phyloP scores from a whole-genome alignment of 306 rosid species.

The Corylus americana region DNA sequence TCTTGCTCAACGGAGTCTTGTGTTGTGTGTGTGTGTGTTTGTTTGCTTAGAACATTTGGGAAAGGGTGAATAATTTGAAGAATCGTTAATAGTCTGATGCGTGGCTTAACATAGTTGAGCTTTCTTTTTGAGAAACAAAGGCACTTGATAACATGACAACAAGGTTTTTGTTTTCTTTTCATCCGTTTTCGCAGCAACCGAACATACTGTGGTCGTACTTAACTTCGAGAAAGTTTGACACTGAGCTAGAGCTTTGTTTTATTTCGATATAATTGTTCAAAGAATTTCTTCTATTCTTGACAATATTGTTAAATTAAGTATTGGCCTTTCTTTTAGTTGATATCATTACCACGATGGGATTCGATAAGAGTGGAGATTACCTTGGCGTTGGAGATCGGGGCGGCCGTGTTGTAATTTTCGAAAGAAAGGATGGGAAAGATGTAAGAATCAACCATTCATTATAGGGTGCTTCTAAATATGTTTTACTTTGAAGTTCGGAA shows the following conservation, averaged over 20 bases:
- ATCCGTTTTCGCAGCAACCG: background rate
- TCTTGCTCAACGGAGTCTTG: background rate
- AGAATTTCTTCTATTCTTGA: background rate
- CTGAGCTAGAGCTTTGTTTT: background rate
- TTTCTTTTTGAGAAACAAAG: background rate
- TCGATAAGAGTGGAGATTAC: slow-evolving; percentile 65
- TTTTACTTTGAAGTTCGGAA: background rate
- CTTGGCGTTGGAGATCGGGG: slow-evolving; percentile 79
- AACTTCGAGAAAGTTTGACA: background rate
- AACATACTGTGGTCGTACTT: background rate
- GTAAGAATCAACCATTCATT: slow-evolving; percentile 40
- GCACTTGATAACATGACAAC: background rate
- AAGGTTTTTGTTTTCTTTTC: background rate
- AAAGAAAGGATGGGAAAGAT: slow-evolving; percentile 45
- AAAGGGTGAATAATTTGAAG: background rate
- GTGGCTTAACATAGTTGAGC: background rate
- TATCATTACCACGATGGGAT: slow-evolving; percentile 49
- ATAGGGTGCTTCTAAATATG: background rate
- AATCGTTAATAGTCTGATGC: background rate
- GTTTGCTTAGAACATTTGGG: slow-evolving; percentile 14
- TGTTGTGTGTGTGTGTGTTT: slow-evolving; percentile 8
- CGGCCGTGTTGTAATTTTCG: slow-evolving; percentile 67
- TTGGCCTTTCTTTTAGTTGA: slow-evolving; percentile 44
- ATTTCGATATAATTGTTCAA: background rate
- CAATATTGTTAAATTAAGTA: background rate